Percentiles rank a stretch among this genome's conserved stretches.
Evolutionary conservation across 2,329 filamentous ascomycete species (phyloP).

Genomic region (Erysiphe pulchra): DNA sequence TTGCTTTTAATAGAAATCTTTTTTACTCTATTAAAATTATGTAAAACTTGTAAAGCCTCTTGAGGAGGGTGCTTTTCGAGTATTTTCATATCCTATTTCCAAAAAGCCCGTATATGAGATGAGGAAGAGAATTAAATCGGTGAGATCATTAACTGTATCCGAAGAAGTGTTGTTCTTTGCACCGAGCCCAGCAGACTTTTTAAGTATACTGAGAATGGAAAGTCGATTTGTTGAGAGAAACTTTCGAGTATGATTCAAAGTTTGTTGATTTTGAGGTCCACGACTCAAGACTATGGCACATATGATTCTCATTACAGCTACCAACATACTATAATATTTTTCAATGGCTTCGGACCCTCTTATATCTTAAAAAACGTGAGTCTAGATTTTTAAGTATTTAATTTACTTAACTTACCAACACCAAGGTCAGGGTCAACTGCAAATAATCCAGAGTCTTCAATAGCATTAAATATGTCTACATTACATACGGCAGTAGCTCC

Average conservation of each 20-base stretch:
- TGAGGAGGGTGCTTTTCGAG: background rate
- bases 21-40: background rate
- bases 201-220: constrained; percentile 71
- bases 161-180: constrained; percentile 20
- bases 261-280: constrained; percentile 53
- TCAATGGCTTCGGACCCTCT: constrained; percentile 8
- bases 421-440: constrained; percentile 79
- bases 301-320: constrained; percentile 57
- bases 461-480: constrained; percentile 58
- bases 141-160: constrained; percentile 45
- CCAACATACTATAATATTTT: constrained; percentile 45
- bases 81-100: constrained; percentile 30
- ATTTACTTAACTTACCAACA: constrained; percentile 23
- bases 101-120: constrained; percentile 65
- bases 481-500: constrained; percentile 76
- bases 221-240: constrained; percentile 67
- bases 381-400: background rate
- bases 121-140: constrained; percentile 63
- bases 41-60: background rate
- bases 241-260: constrained; percentile 43
- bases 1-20: too few relatives aligned
- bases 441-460: constrained; percentile 69
- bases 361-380: constrained; percentile 8
- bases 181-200: constrained; percentile 62
- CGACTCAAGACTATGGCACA: constrained; percentile 58